Base-by-base conservation (phyloP, 2,329 filamentous ascomycete genomes). In the Stromatinia cepivora region DNA sequence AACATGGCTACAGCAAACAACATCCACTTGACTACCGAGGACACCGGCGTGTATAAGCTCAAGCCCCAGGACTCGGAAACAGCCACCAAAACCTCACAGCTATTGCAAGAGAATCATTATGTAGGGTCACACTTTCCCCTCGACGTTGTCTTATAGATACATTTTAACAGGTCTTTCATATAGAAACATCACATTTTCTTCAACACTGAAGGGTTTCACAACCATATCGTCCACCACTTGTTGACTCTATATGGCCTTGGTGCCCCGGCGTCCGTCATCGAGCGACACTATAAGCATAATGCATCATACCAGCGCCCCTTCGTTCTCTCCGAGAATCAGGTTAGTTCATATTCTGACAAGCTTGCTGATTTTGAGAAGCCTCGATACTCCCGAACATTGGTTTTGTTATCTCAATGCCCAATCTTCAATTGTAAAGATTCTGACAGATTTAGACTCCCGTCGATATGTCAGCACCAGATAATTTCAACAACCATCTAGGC, bases 181-280 rank as follows among this genome's bases (percentile, higher is more conserved):
- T 76, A 84, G 81, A 81, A 80, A 46, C 87, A 93, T 74, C 91
- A 97, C 77, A 90, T 93, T 70, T 96, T 90, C 81, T 97, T 93
- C 83, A 96, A 95, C 71, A 71, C 84, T 0, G 76, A 79, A 1
- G 90, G 90, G 0, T 96, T 91, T 72, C 94, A 97, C 76, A 92
- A 97, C 78, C 93, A 97, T 76, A 92, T 95, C 71, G 85, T 84
- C 4, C 93, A 97, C 75, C 89, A 93, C 48, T 80, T 96, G 7
- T 85, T 97, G 15, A 88, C 89, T 22, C 82, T 95, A 42, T 97
- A 90, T 78, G 90, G 91, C 46, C 87, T 95, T 1, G 90, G 90
- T 0, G 92, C 92, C 10, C 80, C 84, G 0, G 78, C 88, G 0
- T 77, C 83, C 0, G 78, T 86, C 25, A 83, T 97, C 4, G 83